Evolutionary conservation across 2,329 filamentous ascomycete genomes (phyloP).

Genomic region (Monosporascus sp.): DNA sequence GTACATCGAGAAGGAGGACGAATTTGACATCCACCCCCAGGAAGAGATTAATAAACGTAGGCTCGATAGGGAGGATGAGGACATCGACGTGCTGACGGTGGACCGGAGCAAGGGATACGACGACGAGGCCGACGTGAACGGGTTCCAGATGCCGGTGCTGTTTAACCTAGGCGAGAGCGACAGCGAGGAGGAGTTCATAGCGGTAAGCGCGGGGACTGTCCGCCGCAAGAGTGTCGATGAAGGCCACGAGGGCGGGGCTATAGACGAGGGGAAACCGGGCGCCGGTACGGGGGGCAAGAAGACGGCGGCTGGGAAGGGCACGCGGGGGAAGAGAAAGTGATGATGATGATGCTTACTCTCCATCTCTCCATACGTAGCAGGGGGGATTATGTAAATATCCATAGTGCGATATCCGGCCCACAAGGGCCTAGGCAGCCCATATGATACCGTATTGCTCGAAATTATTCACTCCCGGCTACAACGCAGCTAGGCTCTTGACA

Average conservation of each 20-base stretch:
- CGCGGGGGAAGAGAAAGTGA: conserved; percentile 36
- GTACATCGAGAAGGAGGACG: conserved; percentile 91
- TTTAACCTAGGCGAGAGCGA: conserved; percentile 90
- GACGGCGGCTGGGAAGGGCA: conserved; percentile 27
- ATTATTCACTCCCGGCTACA: no score
- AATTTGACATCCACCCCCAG: conserved; percentile 95
- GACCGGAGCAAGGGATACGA: conserved; percentile 59
- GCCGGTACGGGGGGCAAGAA: conserved; percentile 20
- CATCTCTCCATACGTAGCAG: background rate
- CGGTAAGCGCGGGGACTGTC: conserved; percentile 73
- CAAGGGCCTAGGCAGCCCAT: no score
- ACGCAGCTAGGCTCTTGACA: no score
- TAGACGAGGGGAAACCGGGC: conserved; percentile 28
- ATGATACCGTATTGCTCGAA: no score
- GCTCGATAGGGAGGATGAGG: conserved; percentile 87
- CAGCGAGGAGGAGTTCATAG: conserved; percentile 81
- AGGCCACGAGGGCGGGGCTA: conserved; percentile 55
- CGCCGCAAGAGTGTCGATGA: conserved; percentile 77
- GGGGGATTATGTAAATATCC: background rate
- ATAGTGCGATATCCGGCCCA: background rate
- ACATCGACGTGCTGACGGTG: conserved; percentile 80
- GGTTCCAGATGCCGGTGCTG: conserved; percentile 91
- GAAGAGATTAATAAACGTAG: conserved; percentile 91
- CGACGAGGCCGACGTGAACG: conserved; percentile 48
- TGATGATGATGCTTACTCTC: background rate